Evolutionary conservation across 257 asterid genomes (phyloP), one percentile per base, ranked within the genome.

Genomic region (Solanum commersonii): DNA sequence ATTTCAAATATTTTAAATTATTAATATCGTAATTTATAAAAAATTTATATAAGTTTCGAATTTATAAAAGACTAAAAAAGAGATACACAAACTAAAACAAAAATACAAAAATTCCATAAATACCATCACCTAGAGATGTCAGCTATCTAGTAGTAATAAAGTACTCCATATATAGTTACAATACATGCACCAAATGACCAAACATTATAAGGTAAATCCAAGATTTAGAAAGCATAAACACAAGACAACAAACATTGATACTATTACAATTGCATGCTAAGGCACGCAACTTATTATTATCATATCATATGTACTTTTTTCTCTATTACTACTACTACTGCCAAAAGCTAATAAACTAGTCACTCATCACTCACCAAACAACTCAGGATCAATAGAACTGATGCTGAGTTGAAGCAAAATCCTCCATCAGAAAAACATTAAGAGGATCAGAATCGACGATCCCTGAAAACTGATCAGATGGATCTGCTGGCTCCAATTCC

Each of bases 401-500:
- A 38, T 89, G 92, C 40, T 87, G 88, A 79, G 88, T 73, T 13
- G 87, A 88, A 46, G 73, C 90, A 46, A 91, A 89, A 85, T 90
- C 98, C 84, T 91, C 95, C 95, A 93, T 90, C 91, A 93, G 84
- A 94, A 96, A 95, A 23, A 86, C 84, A 49, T 92, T 92, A 74
- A 90, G 79, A 23, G 92, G 85, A 70, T 91, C 91, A 35, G 91
- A 84, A 88, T 93, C 95, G 22, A 6, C 88, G 22, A 88, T 68
- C 35, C 67, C 87, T 56, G 63, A 92, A 23, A 89, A 77, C 15
- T 78, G 90, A 56, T 56, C 65, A 89, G 89, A 56, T 76, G 92
- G 67, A 85, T 90, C 89, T 3, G 92, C 88, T 5, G 91, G 93
- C 18, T 93, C 96, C 86, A 94, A 40, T 20, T 91, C 98, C 8